phyloP scores from a whole-genome alignment of 1,284 basidiomycete genomes.

The Xanthoconium separans region DNA sequence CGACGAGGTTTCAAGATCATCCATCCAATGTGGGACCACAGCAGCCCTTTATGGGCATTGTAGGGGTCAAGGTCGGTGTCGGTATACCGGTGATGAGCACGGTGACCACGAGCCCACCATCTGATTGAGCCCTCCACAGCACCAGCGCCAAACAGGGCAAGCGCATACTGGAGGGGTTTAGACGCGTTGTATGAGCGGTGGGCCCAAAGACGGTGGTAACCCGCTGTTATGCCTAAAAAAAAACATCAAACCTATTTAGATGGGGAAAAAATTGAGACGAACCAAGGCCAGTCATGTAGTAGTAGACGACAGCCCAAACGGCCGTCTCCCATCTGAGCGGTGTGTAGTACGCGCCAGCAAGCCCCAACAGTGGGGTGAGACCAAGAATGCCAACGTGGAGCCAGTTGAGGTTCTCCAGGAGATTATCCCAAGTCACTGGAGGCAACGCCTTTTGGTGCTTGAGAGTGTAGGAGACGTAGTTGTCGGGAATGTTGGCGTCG shows the following conservation, averaged over 20 bases:
- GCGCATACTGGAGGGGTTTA: conserved; percentile 72
- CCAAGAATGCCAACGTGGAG: conserved; percentile 62
- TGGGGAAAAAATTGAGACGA: conserved; percentile 21
- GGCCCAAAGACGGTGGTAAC: conserved; percentile 93
- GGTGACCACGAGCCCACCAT: conserved; percentile 95
- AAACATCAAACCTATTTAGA: background rate
- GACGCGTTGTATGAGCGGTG: conserved; percentile 92
- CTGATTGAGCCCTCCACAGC: conserved; percentile 90
- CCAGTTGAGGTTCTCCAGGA: conserved; percentile 75
- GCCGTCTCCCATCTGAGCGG: conserved; percentile 67
- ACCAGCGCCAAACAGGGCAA: conserved; percentile 79
- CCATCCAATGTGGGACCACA: conserved; percentile 87
- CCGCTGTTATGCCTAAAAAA: conserved; percentile 61
- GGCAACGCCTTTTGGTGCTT: conserved; percentile 75
- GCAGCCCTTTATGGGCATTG: conserved; percentile 82
- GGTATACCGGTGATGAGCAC: conserved; percentile 93
- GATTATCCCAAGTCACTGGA: conserved; percentile 71
- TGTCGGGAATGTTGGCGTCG: conserved; percentile 79
- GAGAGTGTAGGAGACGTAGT: conserved; percentile 86
- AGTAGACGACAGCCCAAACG: conserved; percentile 74
- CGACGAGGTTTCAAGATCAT: conserved; percentile 89
- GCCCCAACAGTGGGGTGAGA: conserved; percentile 67
- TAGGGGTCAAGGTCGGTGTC: conserved; percentile 96
- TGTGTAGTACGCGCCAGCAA: conserved; percentile 66
- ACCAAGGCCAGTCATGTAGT: conserved; percentile 85